phyloP scores from a whole-genome alignment of 129 eudicot species.

The Flaveria bidentis region DNA sequence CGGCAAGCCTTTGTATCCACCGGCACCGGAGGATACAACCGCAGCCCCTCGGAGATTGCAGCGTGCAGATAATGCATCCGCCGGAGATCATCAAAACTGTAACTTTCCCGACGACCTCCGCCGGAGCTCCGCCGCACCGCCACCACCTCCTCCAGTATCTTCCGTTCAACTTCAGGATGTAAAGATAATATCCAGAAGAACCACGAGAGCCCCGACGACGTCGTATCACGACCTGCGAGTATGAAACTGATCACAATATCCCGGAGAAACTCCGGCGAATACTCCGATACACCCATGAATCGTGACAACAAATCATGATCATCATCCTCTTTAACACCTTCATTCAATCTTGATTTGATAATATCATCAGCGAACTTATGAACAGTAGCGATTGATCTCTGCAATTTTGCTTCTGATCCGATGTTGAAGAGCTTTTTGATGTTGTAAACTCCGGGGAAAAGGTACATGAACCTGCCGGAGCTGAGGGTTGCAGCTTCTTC shows the following conservation, averaged over 20 bases:
- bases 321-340: conserved; percentile 20
- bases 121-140: conserved; percentile 22
- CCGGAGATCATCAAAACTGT: conserved; percentile 57
- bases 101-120: conserved; percentile 24
- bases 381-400: conserved; percentile 43
- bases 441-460: conserved; percentile 27
- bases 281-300: conserved; percentile 43
- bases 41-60: conserved; percentile 61
- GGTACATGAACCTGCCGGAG: conserved; percentile 60
- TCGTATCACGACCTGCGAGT: conserved; percentile 77
- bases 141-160: conserved; percentile 50
- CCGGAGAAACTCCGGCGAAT: conserved; percentile 49
- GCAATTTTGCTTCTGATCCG: conserved; percentile 55
- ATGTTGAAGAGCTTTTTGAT: conserved; percentile 46
- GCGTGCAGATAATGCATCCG: conserved; percentile 80
- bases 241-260: conserved; percentile 63
- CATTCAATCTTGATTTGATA: conserved; percentile 48
- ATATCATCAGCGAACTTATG: conserved; percentile 65
- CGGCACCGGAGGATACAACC: conserved; percentile 85
- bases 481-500: conserved; percentile 68
- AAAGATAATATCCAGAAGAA: conserved; percentile 64
- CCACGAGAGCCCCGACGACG: conserved; percentile 71
- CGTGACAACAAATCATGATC: conserved; percentile 75
- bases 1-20: conserved; percentile 58
- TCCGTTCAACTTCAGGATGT: conserved; percentile 39